Evolutionary conservation across 768 basidiomycete genomes (phyloP).

Genomic region (Tricholoma saponaceum): DNA sequence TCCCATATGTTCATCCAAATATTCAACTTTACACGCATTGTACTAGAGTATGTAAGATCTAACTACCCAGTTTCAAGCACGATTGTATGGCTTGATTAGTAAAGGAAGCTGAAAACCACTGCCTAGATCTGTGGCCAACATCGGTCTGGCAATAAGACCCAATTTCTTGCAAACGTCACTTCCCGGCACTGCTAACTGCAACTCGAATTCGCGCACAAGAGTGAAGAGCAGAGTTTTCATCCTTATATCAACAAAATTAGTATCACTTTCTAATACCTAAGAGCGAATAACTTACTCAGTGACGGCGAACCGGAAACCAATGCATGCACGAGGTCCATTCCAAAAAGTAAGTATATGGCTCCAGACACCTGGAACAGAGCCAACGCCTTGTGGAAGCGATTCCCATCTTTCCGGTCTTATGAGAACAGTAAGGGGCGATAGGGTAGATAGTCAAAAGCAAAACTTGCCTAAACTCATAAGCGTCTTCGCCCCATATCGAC

Average conservation of each 20-base stretch:
- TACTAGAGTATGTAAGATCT: no score
- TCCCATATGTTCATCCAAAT: no score
- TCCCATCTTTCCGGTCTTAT: constrained; percentile 71
- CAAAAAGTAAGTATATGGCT: constrained; percentile 57
- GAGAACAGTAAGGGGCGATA: not conserved
- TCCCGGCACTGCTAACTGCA: constrained; percentile 48
- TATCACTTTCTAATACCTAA: no score
- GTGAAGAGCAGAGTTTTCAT: constrained; percentile 42
- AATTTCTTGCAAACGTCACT: constrained; percentile 20
- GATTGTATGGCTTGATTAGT: constrained; percentile 25
- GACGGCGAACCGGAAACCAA: constrained; percentile 62
- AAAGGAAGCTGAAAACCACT: constrained; percentile 43
- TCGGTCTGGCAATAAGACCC: constrained; percentile 39
- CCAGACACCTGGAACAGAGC: constrained; percentile 54
- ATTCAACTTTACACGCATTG: no score
- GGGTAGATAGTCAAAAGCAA: not conserved
- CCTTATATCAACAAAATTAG: no score
- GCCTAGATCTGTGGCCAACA: constrained; percentile 33
- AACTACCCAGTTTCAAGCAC: no score
- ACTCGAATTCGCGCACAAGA: constrained; percentile 48
- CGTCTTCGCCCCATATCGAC: no score
- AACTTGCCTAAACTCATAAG: constrained; percentile 55
- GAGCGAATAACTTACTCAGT: constrained; percentile 43
- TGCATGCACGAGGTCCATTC: constrained; percentile 61
- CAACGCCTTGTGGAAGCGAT: constrained; percentile 37